These are phyloP conservation scores for Phalaenopsis aphrodite DNA, from an alignment of 106 monocot species.

Conservation along the genomic window DNA sequence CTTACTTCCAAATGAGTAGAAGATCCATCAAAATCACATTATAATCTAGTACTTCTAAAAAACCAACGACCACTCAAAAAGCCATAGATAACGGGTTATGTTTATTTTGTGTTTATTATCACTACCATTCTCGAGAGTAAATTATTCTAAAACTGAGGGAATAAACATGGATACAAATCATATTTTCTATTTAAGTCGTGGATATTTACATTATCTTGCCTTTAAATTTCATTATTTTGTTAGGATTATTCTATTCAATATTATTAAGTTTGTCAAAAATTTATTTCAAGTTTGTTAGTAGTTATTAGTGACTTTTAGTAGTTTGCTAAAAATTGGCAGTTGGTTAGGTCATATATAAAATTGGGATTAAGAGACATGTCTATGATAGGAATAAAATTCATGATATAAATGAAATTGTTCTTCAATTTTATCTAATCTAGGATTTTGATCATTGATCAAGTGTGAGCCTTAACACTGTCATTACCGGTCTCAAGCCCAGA, in stretches of 20 bases:
- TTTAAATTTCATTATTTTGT: neutral
- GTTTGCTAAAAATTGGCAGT: neutral
- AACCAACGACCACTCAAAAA: neutral
- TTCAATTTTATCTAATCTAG: neutral
- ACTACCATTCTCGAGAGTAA: neutral
- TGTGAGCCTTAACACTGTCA: neutral
- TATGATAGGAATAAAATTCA: neutral
- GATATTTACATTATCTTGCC: too few species aligned
- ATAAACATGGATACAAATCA: too few species aligned
- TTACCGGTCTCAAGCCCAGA: too few species aligned
- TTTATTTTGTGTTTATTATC: neutral
- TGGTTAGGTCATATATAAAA: neutral
- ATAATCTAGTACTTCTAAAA: neutral
- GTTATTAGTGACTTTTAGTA: neutral
- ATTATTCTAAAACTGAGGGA: neutral
- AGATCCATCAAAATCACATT: neutral
- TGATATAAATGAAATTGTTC: too few species aligned
- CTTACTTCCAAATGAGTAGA: neutral
- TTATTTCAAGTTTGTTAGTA: neutral
- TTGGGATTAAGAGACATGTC: neutral
- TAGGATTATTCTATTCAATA: neutral
- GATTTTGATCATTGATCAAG: neutral
- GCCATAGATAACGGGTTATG: neutral
- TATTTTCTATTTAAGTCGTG: neutral
- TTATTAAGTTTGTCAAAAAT: neutral